Conservation (phyloP, 2,329 filamentous ascomycete genomes). For the Shiraia sp. region DNA sequence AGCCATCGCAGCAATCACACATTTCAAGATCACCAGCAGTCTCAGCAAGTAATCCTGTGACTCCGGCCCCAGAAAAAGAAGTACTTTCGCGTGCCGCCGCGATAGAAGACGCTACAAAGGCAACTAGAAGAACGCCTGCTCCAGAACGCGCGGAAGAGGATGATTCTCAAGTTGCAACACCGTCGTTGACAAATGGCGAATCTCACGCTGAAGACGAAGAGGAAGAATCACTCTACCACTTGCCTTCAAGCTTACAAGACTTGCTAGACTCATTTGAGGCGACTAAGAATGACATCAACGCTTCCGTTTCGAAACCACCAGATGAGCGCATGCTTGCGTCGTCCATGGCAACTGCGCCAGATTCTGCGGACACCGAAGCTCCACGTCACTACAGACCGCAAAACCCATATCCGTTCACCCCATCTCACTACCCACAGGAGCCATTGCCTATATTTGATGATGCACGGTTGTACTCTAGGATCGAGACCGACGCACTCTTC, state of each 20-base stretch:
- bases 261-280: conserved; percentile 88
- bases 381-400: conserved; percentile 84
- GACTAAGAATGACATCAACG: conserved; percentile 70
- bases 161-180: conserved; percentile 41
- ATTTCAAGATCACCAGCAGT: conserved; percentile 58
- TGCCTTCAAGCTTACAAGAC: conserved; percentile 86
- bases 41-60: conserved; percentile 50
- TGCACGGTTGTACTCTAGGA: conserved; percentile 80
- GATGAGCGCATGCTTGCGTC: conserved; percentile 75
- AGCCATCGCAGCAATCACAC: conserved; percentile 39
- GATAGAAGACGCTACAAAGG: conserved; percentile 32
- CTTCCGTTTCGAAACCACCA: conserved; percentile 62
- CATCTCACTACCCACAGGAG: conserved; percentile 87
- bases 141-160: conserved; percentile 41
- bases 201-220: conserved; percentile 56
- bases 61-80: conserved; percentile 53
- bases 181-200: conserved; percentile 57
- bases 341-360: conserved; percentile 74
- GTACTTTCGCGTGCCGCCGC: conserved; percentile 31
- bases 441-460: conserved; percentile 92
- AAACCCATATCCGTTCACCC: conserved; percentile 72
- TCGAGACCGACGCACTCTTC: conserved; percentile 95
- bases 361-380: conserved; percentile 77
- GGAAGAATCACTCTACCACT: conserved; percentile 88
- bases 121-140: conserved; percentile 32